These are phyloP conservation scores for Hyphopichia homilentoma DNA, from an alignment of 805 yeast species.

Conservation along the genomic window DNA sequence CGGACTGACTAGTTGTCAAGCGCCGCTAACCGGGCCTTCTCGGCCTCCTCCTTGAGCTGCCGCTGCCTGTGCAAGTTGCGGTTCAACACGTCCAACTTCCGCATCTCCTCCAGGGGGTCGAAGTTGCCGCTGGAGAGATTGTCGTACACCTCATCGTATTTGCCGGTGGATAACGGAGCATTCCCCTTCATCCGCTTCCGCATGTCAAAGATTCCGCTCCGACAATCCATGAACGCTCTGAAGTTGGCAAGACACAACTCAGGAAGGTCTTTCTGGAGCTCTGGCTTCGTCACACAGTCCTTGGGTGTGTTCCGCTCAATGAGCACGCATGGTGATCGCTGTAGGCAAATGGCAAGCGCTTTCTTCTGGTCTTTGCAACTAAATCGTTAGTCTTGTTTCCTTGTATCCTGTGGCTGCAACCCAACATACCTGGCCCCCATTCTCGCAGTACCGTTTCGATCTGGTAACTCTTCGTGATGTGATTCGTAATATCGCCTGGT, in stretches of 20 bases:
- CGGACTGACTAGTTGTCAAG: too few species aligned
- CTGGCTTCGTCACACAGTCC: slow-evolving; percentile 80
- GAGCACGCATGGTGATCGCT: slow-evolving; percentile 94
- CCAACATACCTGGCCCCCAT: slow-evolving; percentile 56
- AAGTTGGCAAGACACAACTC: slow-evolving; percentile 84
- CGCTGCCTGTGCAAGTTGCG: slow-evolving; percentile 39
- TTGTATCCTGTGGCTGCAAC: background rate
- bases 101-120: slow-evolving; percentile 76
- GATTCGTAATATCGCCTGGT: too few species aligned
- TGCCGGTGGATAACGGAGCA: slow-evolving; percentile 90
- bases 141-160: slow-evolving; percentile 82
- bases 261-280: slow-evolving; percentile 72
- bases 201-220: slow-evolving; percentile 88
- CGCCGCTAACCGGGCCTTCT: slow-evolving; percentile 15
- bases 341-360: slow-evolving; percentile 94
- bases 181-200: slow-evolving; percentile 88
- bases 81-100: slow-evolving; percentile 61
- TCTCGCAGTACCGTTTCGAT: slow-evolving; percentile 1
- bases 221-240: slow-evolving; percentile 85
- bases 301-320: slow-evolving; percentile 87
- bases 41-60: slow-evolving; percentile 27
- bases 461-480: background rate
- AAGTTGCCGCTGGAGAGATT: slow-evolving; percentile 77
- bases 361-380: slow-evolving; percentile 93
- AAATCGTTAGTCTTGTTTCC: slow-evolving; percentile 6